Conservation (phyloP, 192 early-diverging fungal genomes). For the Coemansia sp. region DNA sequence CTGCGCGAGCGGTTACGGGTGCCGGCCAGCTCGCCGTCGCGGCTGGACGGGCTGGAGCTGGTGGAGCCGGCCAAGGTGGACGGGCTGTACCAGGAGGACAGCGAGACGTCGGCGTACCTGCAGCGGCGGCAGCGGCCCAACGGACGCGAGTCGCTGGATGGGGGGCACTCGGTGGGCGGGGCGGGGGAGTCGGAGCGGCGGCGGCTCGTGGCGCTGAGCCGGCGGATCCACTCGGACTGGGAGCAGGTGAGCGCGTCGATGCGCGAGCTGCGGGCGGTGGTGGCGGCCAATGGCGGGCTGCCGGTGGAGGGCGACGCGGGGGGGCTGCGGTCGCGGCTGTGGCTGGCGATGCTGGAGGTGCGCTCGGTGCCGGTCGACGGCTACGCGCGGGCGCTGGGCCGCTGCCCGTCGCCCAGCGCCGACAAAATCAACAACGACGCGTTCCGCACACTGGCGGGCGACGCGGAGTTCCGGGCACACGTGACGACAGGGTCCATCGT, state of each 20-base stretch:
- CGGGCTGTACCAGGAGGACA: slow-evolving; percentile 30
- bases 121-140: slow-evolving; percentile 23
- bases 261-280: slow-evolving; percentile 35
- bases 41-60: slow-evolving; percentile 43
- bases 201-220: slow-evolving; percentile 33
- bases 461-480: slow-evolving; percentile 66
- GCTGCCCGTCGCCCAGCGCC: slow-evolving; percentile 68
- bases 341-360: slow-evolving; percentile 54
- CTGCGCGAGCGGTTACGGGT: slow-evolving; percentile 37
- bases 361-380: slow-evolving; percentile 46
- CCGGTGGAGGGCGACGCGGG: neutral
- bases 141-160: neutral
- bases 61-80: slow-evolving; percentile 52
- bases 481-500: slow-evolving; percentile 74
- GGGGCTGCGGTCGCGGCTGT: slow-evolving; percentile 21
- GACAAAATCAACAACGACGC: slow-evolving; percentile 90
- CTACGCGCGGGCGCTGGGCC: slow-evolving; percentile 69
- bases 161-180: neutral
- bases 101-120: slow-evolving; percentile 37
- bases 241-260: slow-evolving; percentile 40
- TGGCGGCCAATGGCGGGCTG: slow-evolving; percentile 37
- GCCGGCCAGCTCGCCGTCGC: slow-evolving; percentile 33
- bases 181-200: slow-evolving; percentile 16
- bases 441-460: slow-evolving; percentile 79
- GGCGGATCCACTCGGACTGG: slow-evolving; percentile 46